Percentiles rank a stretch among this genome's conserved stretches.
phyloP scores from a whole-genome alignment of 768 basidiomycete species.

The Tylopilus felleus region DNA sequence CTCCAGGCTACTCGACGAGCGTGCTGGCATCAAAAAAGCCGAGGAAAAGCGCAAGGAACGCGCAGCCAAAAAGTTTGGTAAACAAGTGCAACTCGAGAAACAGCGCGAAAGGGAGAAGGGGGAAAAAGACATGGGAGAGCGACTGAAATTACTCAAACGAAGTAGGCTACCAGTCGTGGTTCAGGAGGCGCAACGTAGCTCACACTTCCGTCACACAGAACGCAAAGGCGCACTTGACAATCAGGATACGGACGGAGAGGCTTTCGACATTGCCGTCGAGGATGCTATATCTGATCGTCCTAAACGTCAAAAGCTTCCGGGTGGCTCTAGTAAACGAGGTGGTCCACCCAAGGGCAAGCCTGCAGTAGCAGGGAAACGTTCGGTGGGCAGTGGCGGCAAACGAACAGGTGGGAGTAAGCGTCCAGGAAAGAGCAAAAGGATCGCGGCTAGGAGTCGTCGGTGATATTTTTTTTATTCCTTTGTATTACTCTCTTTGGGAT shows the following conservation, averaged over 20 bases:
- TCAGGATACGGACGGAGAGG: constrained; percentile 48
- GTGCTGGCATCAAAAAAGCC: constrained; percentile 81
- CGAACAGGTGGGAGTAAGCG: constrained; percentile 43
- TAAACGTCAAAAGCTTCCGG: constrained; percentile 43
- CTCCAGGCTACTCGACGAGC: constrained; percentile 84
- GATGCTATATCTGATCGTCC: constrained; percentile 80
- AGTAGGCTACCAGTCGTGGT: constrained; percentile 43
- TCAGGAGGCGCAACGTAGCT: background rate
- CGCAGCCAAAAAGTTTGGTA: constrained; percentile 97
- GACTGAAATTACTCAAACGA: constrained; percentile 82
- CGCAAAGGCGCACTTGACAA: constrained; percentile 79
- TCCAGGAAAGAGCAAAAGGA: constrained; percentile 58
- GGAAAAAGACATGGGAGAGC: constrained; percentile 91
- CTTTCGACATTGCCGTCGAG: constrained; percentile 88
- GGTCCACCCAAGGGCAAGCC: constrained; percentile 40
- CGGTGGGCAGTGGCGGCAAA: constrained; percentile 9
- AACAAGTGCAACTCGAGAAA: constrained; percentile 95
- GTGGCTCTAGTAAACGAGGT: constrained; percentile 30
- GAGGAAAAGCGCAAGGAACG: constrained; percentile 91
- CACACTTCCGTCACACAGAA: constrained; percentile 45
- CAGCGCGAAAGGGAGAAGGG: constrained; percentile 83
- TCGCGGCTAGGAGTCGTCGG: constrained; percentile 38
- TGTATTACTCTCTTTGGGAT: constrained; percentile 6
- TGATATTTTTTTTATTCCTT: constrained; percentile 12
- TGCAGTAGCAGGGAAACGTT: constrained; percentile 27